Evolutionary conservation across 2,329 filamentous ascomycete species (phyloP).

Genomic region (Hypoxylon sp.): DNA sequence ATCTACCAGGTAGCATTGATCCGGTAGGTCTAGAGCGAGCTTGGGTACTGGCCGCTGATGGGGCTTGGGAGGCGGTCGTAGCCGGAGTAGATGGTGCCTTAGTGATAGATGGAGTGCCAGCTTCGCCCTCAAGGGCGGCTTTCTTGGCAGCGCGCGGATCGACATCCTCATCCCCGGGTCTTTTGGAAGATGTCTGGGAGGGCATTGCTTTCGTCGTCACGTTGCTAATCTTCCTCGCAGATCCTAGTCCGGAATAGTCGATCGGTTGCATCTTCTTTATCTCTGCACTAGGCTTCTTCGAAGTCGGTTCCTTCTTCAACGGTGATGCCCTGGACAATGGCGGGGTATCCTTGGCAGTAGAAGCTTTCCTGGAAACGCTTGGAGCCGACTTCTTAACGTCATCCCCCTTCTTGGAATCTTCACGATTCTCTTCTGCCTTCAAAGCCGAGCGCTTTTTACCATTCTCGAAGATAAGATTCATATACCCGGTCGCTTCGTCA

Average conservation of each 20-base stretch:
- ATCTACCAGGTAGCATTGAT: conserved; percentile 64
- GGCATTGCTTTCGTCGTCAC: conserved; percentile 36
- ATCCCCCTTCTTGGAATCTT: conserved; percentile 44
- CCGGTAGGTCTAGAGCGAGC: conserved; percentile 50
- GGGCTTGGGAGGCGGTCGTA: conserved; percentile 14
- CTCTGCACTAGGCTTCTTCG: conserved; percentile 36
- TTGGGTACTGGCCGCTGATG: conserved; percentile 41
- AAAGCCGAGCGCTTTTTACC: conserved; percentile 44
- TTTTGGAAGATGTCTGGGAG: conserved; percentile 51
- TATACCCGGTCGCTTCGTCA: conserved; percentile 65
- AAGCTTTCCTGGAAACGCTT: conserved; percentile 32
- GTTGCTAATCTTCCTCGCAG: conserved; percentile 50
- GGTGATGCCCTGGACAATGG: conserved; percentile 22
- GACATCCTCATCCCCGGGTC: conserved; percentile 58
- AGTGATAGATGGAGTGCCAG: conserved; percentile 54
- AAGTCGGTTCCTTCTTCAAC: conserved; percentile 31
- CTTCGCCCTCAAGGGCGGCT: conserved; percentile 53
- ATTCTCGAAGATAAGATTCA: conserved; percentile 57
- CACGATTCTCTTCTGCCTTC: conserved; percentile 48
- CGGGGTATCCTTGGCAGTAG: conserved; percentile 34
- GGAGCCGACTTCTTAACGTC: conserved; percentile 45
- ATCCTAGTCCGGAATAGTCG: conserved; percentile 50
- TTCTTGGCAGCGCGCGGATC: conserved; percentile 59
- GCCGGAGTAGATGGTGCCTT: conserved; percentile 49
- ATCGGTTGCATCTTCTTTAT: conserved; percentile 46